Percentiles rank a stretch among this genome's conserved stretches.
phyloP scores from a whole-genome alignment of 2,329 filamentous ascomycete genomes.

The Pseudogymnoascus sp. region DNA sequence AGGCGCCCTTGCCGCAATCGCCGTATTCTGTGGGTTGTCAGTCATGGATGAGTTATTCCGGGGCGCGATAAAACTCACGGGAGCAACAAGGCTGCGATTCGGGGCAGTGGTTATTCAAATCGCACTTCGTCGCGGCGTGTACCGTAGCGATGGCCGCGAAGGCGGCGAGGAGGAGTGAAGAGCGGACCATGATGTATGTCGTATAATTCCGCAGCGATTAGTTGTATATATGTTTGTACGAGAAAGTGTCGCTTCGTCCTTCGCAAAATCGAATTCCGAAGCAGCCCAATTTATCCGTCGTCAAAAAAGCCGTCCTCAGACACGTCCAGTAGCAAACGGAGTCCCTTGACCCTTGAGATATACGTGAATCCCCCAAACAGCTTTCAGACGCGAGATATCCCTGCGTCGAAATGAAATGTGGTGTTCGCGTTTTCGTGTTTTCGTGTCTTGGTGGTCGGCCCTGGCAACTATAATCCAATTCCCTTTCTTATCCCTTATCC shows the following conservation, averaged over 20 bases:
- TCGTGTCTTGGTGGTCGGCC: neutral
- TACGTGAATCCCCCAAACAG: neutral
- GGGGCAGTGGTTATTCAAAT: slow-evolving; percentile 54
- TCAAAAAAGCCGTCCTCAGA: neutral
- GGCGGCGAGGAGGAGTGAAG: slow-evolving; percentile 18
- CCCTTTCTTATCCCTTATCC: neutral
- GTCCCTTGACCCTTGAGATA: neutral
- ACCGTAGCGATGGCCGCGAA: slow-evolving; percentile 21
- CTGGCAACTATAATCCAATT: neutral
- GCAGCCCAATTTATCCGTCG: neutral
- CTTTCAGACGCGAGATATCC: neutral
- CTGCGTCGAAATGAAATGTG: neutral
- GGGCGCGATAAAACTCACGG: slow-evolving; percentile 45
- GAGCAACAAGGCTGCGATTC: slow-evolving; percentile 68
- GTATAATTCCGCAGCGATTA: slow-evolving; percentile 8
- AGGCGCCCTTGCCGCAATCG: slow-evolving; percentile 86
- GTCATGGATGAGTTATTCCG: neutral
- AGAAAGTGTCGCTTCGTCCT: neutral
- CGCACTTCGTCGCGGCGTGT: slow-evolving; percentile 32
- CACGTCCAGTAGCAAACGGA: neutral
- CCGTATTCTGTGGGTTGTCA: slow-evolving; percentile 61
- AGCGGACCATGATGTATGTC: slow-evolving; percentile 26
- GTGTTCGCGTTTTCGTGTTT: neutral
- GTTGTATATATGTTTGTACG: neutral
- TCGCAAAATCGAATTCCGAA: neutral